Conservation (phyloP, 2,329 filamentous ascomycete genomes). For the Rhytidhysteron rufulum region DNA sequence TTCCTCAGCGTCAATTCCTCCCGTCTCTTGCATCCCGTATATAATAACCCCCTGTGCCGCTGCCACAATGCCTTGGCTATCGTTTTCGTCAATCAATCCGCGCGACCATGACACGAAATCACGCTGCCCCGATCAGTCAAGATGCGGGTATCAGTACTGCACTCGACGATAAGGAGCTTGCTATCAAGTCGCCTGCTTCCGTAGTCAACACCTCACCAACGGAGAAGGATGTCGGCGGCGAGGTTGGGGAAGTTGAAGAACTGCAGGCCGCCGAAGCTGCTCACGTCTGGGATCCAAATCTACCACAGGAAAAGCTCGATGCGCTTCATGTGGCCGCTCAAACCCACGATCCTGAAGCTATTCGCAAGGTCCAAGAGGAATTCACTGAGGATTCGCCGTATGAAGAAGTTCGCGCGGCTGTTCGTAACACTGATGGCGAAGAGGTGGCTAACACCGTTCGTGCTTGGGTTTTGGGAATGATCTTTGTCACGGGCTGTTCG, state of each 20-base stretch:
- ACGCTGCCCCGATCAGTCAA: too few relatives aligned
- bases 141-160: too few relatives aligned
- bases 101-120: too few relatives aligned
- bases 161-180: too few relatives aligned
- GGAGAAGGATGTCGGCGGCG: neutral
- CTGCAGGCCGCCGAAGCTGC: constrained; percentile 9
- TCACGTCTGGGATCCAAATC: constrained; percentile 21
- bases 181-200: neutral
- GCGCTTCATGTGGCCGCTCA: constrained; percentile 13
- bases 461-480: constrained; percentile 44
- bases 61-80: too few relatives aligned
- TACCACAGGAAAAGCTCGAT: constrained; percentile 17
- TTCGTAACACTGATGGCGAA: constrained; percentile 43
- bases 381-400: constrained; percentile 18
- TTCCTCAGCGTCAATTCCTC: too few relatives aligned
- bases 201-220: neutral
- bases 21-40: too few relatives aligned
- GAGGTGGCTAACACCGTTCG: constrained; percentile 43
- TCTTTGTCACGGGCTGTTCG: constrained; percentile 42
- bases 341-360: constrained; percentile 14
- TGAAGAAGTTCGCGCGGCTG: constrained; percentile 37
- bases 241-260: neutral
- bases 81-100: too few relatives aligned
- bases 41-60: too few relatives aligned
- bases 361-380: constrained; percentile 11